Conservation (phyloP, 1,284 basidiomycete genomes). For the Ustilago sp. region DNA sequence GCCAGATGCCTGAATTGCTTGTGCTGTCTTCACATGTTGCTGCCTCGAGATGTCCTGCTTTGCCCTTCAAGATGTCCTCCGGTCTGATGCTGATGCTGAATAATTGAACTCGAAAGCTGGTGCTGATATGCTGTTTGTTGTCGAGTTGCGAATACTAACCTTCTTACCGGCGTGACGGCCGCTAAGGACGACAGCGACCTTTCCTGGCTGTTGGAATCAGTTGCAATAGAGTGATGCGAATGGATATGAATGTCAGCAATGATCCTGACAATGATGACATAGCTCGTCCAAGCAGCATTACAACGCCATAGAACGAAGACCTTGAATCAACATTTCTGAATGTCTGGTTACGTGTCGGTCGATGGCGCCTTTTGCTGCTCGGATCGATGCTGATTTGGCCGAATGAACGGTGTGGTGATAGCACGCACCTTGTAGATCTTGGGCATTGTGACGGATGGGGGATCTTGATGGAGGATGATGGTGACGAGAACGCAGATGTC, state of each 20-base stretch:
- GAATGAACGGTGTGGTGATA: not conserved
- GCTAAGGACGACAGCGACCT: slow-evolving; percentile 75
- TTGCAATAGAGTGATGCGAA: not conserved
- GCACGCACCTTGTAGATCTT: slow-evolving; percentile 67
- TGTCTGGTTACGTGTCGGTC: slow-evolving; percentile 17
- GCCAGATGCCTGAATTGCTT: too few species aligned
- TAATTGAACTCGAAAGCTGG: slow-evolving; percentile 21
- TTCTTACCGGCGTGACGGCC: slow-evolving; percentile 70
- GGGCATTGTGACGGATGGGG: slow-evolving; percentile 59
- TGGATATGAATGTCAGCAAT: slow-evolving; percentile 12
- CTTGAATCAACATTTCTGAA: not conserved
- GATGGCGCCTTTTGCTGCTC: slow-evolving; percentile 19
- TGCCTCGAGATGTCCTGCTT: not conserved
- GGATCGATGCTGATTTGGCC: slow-evolving; percentile 4
- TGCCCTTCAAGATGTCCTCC: not conserved
- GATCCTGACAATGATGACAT: not conserved
- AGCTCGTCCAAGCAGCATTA: slow-evolving; percentile 19
- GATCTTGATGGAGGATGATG: slow-evolving; percentile 55
- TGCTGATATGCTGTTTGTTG: slow-evolving; percentile 10
- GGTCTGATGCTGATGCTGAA: not conserved
- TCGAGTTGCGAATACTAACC: slow-evolving; percentile 51
- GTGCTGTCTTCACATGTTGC: not conserved
- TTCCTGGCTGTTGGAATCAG: slow-evolving; percentile 91
- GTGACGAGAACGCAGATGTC: slow-evolving; percentile 45
- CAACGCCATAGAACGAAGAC: slow-evolving; percentile 6